A percentile compares a stretch with the other conserved stretches of the same genome.
phyloP scores from a whole-genome alignment of 495 filamentous ascomycete species.

The Recurvomyces mirabilis region DNA sequence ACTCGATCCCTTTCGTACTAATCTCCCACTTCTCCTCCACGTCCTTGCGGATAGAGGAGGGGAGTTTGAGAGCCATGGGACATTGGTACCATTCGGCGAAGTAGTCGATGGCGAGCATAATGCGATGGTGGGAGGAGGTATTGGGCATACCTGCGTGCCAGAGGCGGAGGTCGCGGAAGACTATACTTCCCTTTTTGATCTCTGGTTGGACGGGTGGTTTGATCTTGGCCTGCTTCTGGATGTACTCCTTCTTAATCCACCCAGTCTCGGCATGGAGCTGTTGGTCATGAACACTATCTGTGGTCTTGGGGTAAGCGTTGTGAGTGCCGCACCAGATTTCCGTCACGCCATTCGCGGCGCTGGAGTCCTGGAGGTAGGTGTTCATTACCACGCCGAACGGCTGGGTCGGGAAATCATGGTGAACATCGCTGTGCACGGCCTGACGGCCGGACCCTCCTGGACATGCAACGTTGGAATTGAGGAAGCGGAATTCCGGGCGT shows the following conservation, averaged over 20 bases:
- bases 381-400: conserved; percentile 47
- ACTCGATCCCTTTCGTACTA: conserved; percentile 10
- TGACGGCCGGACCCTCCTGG: conserved; percentile 22
- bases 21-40: conserved; percentile 13
- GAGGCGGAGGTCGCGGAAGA: conserved; percentile 45
- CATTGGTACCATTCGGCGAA: conserved; percentile 14
- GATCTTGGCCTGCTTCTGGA: conserved; percentile 31
- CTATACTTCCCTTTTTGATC: conserved; percentile 40
- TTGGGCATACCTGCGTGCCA: conserved; percentile 55
- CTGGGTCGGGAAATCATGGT: conserved; percentile 40
- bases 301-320: conserved; percentile 22
- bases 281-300: too few species aligned
- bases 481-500: conserved; percentile 21
- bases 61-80: conserved; percentile 10
- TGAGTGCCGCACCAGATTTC: conserved; percentile 55
- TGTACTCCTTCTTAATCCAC: conserved; percentile 33
- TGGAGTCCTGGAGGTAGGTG: conserved; percentile 42
- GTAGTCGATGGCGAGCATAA: conserved; percentile 47
- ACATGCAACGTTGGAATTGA: conserved; percentile 30
- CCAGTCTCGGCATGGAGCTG: conserved; percentile 41
- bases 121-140: conserved; percentile 33
- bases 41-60: background rate
- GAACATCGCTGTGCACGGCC: conserved; percentile 43
- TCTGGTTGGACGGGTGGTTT: conserved; percentile 38
- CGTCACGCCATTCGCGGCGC: conserved; percentile 43